Base-by-base conservation (phyloP, 83 land plant species). In the Picea abies region DNA sequence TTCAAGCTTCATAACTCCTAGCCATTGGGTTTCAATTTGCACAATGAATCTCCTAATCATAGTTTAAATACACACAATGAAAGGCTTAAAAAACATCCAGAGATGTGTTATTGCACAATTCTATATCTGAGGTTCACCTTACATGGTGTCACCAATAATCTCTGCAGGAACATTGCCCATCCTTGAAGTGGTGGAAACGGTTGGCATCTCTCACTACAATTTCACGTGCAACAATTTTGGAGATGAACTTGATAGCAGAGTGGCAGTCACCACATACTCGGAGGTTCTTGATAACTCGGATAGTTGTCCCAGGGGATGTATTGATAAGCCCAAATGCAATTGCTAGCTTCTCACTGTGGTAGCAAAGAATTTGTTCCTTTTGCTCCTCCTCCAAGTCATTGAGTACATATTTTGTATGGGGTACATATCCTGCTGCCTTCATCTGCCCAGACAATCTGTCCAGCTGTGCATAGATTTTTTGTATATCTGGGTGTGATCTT, bases 181-280 rank as follows among this genome's bases (percentile, higher is more conserved):
- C n/a, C 73, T 35, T 35, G 37, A 35, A 35, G 37, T 15, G 8
- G 37, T 69, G 44, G 22, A 32, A 70, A 70, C 73, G 8, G 20
- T 41, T 37, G 1, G 41, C 39, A 2, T 12, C 20, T 70, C 73
- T 37, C 44, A 35, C 5, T 32, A 70, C 47, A 37, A 70, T 70
- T 20, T 35, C 22, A 32, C 1, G 19, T 70, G 35, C 47, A 70
- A 70, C 44, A 35, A 17, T 35, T 20, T 68, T 70, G 47, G 47
- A 17, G 73, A 70, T 70, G 73, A 70, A 17, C n/a, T 70, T 70
- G n/a, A 70, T 70, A 32, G 41, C 47, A 37, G 73, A 17, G 44
- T 70, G 22, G 47, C 47, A 37, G 39, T 16, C 73, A 14, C 41
- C 73, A 67, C 37, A 70, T 32, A 70, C 44, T 70, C 20, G 44